A percentile compares a stretch with the other conserved stretches of the same genome.
Conservation (phyloP, 2,329 filamentous ascomycete genomes). For the Colletotrichum truncatum region DNA sequence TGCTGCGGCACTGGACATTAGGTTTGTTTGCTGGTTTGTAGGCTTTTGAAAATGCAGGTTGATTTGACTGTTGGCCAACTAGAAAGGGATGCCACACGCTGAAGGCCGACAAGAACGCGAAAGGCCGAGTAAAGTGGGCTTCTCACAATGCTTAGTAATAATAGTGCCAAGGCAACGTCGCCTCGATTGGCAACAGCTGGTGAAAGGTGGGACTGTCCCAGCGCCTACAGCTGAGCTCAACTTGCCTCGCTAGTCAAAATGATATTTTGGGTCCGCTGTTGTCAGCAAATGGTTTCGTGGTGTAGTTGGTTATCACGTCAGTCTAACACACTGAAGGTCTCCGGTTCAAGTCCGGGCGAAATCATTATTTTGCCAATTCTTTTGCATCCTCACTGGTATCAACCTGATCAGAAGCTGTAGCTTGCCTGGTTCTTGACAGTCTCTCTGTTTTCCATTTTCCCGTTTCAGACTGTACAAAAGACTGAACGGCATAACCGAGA, state of each 20-base stretch:
- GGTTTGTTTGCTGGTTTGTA: background rate
- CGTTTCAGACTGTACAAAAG: too few species aligned
- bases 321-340: constrained; percentile 47
- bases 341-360: constrained; percentile 31
- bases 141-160: constrained; percentile 20
- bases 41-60: background rate
- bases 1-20: constrained; percentile 4
- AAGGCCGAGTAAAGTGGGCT: background rate
- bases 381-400: too few species aligned
- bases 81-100: background rate
- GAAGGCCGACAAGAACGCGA: constrained; percentile 8
- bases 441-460: too few species aligned
- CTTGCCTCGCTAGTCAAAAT: too few species aligned
- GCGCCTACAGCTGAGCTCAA: too few species aligned
- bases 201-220: too few species aligned
- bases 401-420: too few species aligned
- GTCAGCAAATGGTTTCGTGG: constrained; percentile 43
- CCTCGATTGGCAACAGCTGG: background rate
- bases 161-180: too few species aligned
- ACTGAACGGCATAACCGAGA: too few species aligned
- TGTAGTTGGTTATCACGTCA: constrained; percentile 59
- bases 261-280: too few species aligned
- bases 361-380: too few species aligned
- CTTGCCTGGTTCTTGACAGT: too few species aligned
- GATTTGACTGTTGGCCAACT: background rate